A percentile compares a stretch with the other conserved stretches of the same genome.
phyloP scores from a whole-genome alignment of 441 rosid species.

The Populus trichocarpa region DNA sequence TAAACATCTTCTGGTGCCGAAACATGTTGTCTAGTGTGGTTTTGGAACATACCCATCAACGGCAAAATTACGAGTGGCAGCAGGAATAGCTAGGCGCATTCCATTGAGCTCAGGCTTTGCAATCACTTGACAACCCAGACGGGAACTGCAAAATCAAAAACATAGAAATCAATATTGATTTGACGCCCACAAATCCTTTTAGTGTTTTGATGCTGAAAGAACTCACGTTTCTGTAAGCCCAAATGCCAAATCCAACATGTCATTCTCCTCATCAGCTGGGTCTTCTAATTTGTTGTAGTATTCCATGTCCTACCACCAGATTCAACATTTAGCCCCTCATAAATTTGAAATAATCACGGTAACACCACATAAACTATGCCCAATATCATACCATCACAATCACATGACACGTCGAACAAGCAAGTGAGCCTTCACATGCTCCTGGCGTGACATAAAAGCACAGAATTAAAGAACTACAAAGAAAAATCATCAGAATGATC shows the following conservation, averaged over 20 bases:
- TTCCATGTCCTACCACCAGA: conserved; percentile 51
- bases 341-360: background rate
- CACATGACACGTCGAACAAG: conserved; percentile 94
- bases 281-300: conserved; percentile 85
- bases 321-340: conserved; percentile 15
- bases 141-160: conserved; percentile 50
- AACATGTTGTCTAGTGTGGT: conserved; percentile 53
- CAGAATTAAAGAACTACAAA: background rate
- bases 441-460: conserved; percentile 42
- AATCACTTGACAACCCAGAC: conserved; percentile 87
- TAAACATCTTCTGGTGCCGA: background rate
- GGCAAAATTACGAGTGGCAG: conserved; percentile 90
- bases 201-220: background rate
- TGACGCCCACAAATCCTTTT: background rate
- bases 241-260: conserved; percentile 95
- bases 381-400: conserved; percentile 60
- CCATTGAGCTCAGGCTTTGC: conserved; percentile 85
- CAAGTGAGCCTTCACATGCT: conserved; percentile 92
- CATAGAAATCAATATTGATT: background rate
- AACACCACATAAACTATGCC: background rate
- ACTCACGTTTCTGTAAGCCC: conserved; percentile 88
- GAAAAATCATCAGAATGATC: no score
- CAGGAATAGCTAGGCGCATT: conserved; percentile 77
- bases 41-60: conserved; percentile 90
- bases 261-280: conserved; percentile 95